These are phyloP conservation scores for Nitzschia inconspicua DNA, from an alignment of 108 stramenopile genomes.

Conservation along the genomic window DNA sequence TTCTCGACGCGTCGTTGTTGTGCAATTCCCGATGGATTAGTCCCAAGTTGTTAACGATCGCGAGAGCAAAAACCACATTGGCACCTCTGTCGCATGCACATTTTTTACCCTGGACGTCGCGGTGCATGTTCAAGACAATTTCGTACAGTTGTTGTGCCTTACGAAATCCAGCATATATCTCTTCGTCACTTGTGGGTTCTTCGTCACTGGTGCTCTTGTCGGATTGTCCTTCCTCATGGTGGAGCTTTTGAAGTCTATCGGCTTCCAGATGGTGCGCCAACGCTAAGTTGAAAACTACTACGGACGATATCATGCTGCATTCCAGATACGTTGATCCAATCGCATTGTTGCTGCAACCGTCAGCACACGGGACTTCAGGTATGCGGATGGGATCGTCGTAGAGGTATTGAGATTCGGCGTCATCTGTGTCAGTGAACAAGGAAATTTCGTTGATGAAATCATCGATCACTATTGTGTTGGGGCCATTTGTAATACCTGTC, in stretches of 20 bases:
- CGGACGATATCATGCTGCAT: background rate
- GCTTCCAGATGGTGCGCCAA: slow-evolving; percentile 5
- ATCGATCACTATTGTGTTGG: no score
- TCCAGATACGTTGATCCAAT: slow-evolving; percentile 4
- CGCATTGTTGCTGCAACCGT: no score
- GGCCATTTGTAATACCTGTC: no score
- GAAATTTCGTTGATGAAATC: no score
- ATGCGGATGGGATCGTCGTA: slow-evolving; percentile 4
- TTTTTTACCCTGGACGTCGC: no score
- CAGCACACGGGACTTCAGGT: background rate
- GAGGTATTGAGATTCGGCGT: no score
- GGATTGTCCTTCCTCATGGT: no score
- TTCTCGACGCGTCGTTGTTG: background rate
- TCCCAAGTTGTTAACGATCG: slow-evolving; percentile 31
- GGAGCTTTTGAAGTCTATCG: no score
- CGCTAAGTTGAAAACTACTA: slow-evolving; percentile 7
- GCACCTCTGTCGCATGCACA: background rate
- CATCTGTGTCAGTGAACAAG: no score
- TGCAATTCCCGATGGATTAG: slow-evolving; percentile 15
- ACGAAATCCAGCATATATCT: background rate
- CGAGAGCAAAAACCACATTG: slow-evolving; percentile 13
- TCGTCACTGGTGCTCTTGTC: background rate
- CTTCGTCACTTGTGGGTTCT: no score
- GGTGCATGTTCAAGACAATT: slow-evolving; percentile 18
- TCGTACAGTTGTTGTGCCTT: slow-evolving; percentile 25